These are phyloP conservation scores for Cyclotella baltica DNA, from an alignment of 108 stramenopile species.

Conservation along the genomic window DNA sequence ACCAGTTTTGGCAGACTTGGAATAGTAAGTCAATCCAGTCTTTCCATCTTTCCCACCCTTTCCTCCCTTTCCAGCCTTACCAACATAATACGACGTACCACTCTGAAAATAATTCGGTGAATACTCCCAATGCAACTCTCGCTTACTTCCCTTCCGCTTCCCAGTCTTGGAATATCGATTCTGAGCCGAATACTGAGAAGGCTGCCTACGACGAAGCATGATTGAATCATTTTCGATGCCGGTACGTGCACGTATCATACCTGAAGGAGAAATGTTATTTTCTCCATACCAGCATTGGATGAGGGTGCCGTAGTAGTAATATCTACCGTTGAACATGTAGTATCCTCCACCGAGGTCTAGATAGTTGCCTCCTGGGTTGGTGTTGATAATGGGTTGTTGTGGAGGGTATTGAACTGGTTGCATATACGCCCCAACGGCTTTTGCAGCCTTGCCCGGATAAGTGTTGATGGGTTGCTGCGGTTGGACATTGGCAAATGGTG, in stretches of 20 bases:
- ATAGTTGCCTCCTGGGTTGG: not conserved
- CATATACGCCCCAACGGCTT: not conserved
- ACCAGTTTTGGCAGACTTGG: constrained; percentile 1
- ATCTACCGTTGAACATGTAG: not conserved
- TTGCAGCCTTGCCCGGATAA: not conserved
- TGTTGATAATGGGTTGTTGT: not conserved
- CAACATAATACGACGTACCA: not conserved
- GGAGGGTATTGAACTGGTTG: not conserved
- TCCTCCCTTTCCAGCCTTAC: not conserved
- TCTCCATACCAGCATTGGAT: constrained; percentile 3
- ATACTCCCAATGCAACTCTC: constrained; percentile 1
- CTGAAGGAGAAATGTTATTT: too few relatives aligned
- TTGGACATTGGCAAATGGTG: too few relatives aligned
- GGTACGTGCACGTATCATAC: not conserved
- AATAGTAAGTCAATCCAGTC: not conserved
- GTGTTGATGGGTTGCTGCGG: too few relatives aligned
- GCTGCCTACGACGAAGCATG: constrained; percentile 8
- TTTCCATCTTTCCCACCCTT: constrained; percentile 8
- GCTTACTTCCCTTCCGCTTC: not conserved
- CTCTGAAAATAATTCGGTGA: constrained; percentile 3
- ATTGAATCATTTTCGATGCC: not conserved
- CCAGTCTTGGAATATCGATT: not conserved
- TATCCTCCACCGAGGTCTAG: not conserved
- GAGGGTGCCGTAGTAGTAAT: constrained; percentile 13
- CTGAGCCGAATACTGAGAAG: not conserved